Base-by-base conservation (phyloP, 352 stramenopile genomes). In the Paralagenidium karlingii region DNA sequence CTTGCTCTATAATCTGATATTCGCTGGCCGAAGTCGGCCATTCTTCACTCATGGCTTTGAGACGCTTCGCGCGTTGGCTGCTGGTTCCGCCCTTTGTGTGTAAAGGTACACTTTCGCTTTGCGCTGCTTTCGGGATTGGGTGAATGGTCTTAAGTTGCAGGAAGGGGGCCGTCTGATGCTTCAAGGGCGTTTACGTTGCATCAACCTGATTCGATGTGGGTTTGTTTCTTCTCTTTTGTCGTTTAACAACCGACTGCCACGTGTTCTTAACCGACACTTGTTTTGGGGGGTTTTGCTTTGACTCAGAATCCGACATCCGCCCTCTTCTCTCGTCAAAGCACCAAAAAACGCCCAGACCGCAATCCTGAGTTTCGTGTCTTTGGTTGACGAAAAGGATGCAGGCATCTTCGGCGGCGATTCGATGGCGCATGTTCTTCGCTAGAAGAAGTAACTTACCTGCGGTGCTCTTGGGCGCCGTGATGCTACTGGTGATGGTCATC, bases 1-100 rank as follows among this genome's bases (percentile, higher is more conserved):
- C 87, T 53, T 93, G 77, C 60, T 93, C 79, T 47, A 90, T 89
- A 58, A 93, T 82, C 50, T 88, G 60, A 62, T 93, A 93, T 51
- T 90, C 79, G 43, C 58, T 58, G 41, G 77, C 79, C 20, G 65
- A 58, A 7, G 77, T 90, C 43, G 79, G 79, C 79, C 79, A 93
- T 55, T 93, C 79, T 45, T 89, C 73, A 44, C 66, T 62, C 75
- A 89, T 89, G 49, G 18, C 53, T 41, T 26, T 41, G 6, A 8
- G 11, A 32, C 11, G 28, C 28, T 32, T 32, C 11, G 28, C 11
- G 15, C 15, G n/a, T n/a, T n/a, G n/a, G n/a, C n/a, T n/a, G n/a
- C n/a, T n/a, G n/a, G n/a, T n/a, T n/a, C n/a, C n/a, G n/a, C n/a
- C n/a, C n/a, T n/a, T n/a, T n/a, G n/a, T n/a, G n/a, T n/a, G n/a